These are phyloP conservation scores for Suillus fuscotomentosus DNA, from an alignment of 768 basidiomycete genomes.

Conservation along the genomic window DNA sequence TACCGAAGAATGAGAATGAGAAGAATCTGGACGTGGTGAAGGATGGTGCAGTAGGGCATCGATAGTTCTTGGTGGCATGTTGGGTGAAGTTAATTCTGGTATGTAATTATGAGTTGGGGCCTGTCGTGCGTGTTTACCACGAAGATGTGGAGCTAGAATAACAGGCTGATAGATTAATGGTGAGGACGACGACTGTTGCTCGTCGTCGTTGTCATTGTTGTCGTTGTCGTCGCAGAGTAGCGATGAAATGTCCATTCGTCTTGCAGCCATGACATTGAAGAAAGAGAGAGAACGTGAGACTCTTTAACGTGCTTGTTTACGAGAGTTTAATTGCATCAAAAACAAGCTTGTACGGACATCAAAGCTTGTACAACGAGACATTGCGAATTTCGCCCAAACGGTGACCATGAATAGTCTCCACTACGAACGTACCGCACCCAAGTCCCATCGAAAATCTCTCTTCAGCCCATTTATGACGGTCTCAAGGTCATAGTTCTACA, in stretches of 20 bases:
- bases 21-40: conserved; percentile 15
- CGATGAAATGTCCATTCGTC: conserved; percentile 75
- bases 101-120: not conserved
- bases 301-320: not conserved
- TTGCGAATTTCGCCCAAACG: conserved; percentile 75
- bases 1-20: conserved; percentile 19
- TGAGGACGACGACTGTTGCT: conserved; percentile 3
- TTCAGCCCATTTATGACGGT: conserved; percentile 81
- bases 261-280: conserved; percentile 48
- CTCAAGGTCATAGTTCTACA: conserved; percentile 82
- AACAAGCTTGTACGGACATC: too few relatives aligned
- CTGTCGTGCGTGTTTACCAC: conserved; percentile 13
- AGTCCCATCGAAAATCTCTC: conserved; percentile 75
- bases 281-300: conserved; percentile 6
- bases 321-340: too few relatives aligned
- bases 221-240: conserved; percentile 64
- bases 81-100: conserved; percentile 2
- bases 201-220: conserved; percentile 11
- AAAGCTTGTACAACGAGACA: conserved; percentile 80
- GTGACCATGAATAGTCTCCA: conserved; percentile 64
- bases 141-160: conserved; percentile 33
- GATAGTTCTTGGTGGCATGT: conserved; percentile 10
- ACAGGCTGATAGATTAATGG: conserved; percentile 20
- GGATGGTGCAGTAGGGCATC: conserved; percentile 19
- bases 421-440: conserved; percentile 75